Conservation (phyloP, 2,329 filamentous ascomycete species). For the Chrysosporium keratinophilum region DNA sequence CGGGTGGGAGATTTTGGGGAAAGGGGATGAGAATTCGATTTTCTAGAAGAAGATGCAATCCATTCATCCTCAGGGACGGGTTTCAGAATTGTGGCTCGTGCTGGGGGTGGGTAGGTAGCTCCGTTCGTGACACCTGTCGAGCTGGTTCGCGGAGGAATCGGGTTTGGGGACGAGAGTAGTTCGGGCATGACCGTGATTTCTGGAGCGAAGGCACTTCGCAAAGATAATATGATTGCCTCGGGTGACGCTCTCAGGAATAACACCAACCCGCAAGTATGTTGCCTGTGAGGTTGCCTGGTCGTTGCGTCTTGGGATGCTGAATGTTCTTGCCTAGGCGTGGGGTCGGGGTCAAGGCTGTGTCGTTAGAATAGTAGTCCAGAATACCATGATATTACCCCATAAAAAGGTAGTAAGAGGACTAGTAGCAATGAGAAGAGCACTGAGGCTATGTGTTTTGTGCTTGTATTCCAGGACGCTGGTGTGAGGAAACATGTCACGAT, state of each 20-base stretch:
- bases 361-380: no score
- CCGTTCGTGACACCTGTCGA: constrained; percentile 46
- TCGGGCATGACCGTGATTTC: constrained; percentile 17
- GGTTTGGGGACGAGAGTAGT: constrained; percentile 43
- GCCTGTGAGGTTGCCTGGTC: neutral
- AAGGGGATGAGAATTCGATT: constrained; percentile 17
- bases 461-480: no score
- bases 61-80: constrained; percentile 54
- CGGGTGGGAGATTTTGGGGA: neutral
- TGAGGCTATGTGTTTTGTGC: no score
- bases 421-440: no score
- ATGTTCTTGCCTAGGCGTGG: no score
- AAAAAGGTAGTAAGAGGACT: no score
- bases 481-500: no score
- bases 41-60: constrained; percentile 39
- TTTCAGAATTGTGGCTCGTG: constrained; percentile 37
- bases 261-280: neutral
- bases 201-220: neutral
- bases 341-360: no score
- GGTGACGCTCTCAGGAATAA: neutral
- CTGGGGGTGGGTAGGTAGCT: constrained; percentile 17
- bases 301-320: no score
- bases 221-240: neutral
- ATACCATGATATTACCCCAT: no score
- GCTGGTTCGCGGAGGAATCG: constrained; percentile 63